Evolutionary conservation across 441 rosid species (phyloP), one percentile per base, ranked within the genome.

Genomic region (Mallotus repandus): DNA sequence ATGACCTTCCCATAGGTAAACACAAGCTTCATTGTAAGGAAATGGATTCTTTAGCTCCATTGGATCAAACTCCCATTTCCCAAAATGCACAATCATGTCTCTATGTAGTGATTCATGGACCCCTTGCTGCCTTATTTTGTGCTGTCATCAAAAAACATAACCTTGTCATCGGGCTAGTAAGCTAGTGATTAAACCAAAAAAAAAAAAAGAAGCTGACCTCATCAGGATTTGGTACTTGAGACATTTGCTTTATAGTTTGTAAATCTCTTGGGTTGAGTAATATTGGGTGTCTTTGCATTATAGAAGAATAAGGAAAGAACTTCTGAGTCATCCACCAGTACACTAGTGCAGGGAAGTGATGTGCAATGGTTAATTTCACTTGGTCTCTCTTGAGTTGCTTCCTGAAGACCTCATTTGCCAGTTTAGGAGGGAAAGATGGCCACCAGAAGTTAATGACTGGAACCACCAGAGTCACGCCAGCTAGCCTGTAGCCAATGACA

Each of bases 311-410:
- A 29, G 91, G 86, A 70, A 89, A 87, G 80, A 77, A 76, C 61
- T 87, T 90, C 74, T 90, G 91, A 56, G 87, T 83, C 82, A 90
- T 83, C 93, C 93, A 94, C 97, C 94, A 91, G 79, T 90, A 81
- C 21, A 90, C 73, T 29, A 91, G 68, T 78, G 86, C 84, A 9
- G 96, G 98, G 50, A 79, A 70, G 38, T 87, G 81, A 64, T 82
- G 88, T 16, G 96, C 90, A 63, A 91, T 76, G 62, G 74, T 78
- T 68, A 79, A 79, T 21, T 88, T 61, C 13, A 69, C 32, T 74
- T 60, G 78, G 45, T 74, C 78, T 14, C 67, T 46, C 32, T 5
- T 25, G 2, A 58, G 61, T n/a, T 57, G 76, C 46, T 41, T 81
- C 69, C 80, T 61, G 5, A 85, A 79, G 32, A 71, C 86, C 71